Evolutionary conservation across 208 protist genomes (phyloP), one percentile per base, ranked within the genome.

Genomic region (Trypanosoma caninum): DNA sequence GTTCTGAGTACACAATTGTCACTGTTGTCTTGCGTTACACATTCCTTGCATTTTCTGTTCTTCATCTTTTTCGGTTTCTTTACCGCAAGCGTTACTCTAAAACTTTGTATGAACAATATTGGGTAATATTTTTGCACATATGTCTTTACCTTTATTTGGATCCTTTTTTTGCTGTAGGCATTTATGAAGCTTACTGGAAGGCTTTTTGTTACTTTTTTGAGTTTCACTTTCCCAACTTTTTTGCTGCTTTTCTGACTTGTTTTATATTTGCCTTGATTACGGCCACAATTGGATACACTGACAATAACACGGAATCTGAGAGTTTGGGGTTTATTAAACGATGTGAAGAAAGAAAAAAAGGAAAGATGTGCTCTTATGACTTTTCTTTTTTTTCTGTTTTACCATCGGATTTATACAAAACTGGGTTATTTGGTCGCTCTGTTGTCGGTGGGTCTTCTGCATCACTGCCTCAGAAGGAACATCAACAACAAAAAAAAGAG

Each of bases 181-280:
- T 87, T 58, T 77, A 74, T 63, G 59, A 72, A 33, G n/a, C 5
- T 34, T 22, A 37, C 14, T 37, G 65, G 7, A 23, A 3, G 5
- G 25, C 23, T 9, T 11, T 66, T n/a, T 74, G 50, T 65, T 28
- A 37, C n/a, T 77, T 84, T 41, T 51, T 90, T 10, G 86, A 93
- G 69, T 93, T 90, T 46, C 80, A 78, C 47, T 33, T 90, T 18
- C 82, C 86, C 10, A 86, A 67, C 9, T 90, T 81, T 65, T 90
- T 93, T 68, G 72, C 68, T 25, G 80, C 77, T 0, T 34, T 87
- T 13, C 54, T 82, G 0, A 72, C 81, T 56, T 80, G 77, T 55
- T 89, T 85, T 56, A 65, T 78, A 10, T 88, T 84, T 65, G 74
- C 76, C n/a, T 42, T 87, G 22, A 72, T 87, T 51, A 70, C 59